Evolutionary conservation across 2,329 filamentous ascomycete species (phyloP).

Genomic region (Colletotrichum sp.): DNA sequence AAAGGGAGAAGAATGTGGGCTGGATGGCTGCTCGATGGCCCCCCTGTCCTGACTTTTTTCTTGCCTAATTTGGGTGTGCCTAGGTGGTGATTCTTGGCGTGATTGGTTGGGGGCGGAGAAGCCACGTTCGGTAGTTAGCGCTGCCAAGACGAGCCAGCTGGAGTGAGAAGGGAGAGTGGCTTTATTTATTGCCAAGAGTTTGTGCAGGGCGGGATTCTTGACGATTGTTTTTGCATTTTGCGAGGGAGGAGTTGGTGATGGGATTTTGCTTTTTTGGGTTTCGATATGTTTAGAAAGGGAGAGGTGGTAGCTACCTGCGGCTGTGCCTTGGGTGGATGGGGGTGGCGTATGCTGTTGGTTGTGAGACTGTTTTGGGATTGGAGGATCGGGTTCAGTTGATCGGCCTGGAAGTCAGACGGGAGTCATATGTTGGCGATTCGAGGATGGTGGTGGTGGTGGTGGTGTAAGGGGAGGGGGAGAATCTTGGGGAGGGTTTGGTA

Average conservation of each 20-base stretch:
- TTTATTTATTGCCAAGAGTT: not conserved
- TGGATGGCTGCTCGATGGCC: not conserved
- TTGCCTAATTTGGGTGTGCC: slow-evolving; percentile 1
- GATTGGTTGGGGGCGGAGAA: slow-evolving; percentile 1
- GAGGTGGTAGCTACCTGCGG: not conserved
- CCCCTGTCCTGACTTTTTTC: not conserved
- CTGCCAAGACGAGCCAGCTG: not conserved
- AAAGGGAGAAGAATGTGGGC: not conserved
- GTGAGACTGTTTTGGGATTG: not conserved
- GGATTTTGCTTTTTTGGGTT: not conserved
- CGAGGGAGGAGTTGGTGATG: not conserved
- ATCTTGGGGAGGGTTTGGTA: not conserved
- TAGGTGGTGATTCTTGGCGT: slow-evolving; percentile 3
- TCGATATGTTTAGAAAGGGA: not conserved
- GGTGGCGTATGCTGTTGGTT: not conserved
- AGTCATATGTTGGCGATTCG: not conserved
- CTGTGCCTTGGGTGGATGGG: not conserved
- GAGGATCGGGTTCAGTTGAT: not conserved
- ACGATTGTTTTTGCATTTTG: not conserved
- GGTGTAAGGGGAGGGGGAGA: not conserved
- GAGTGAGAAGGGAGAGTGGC: not conserved
- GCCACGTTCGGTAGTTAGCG: not conserved
- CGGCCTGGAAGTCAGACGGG: not conserved
- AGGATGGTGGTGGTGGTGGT: not conserved
- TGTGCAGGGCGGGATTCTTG: not conserved